A percentile compares a stretch with the other conserved stretches of the same genome.
Conservation (phyloP, 1,139 yeast species). For the Yamadazyma sp. region DNA sequence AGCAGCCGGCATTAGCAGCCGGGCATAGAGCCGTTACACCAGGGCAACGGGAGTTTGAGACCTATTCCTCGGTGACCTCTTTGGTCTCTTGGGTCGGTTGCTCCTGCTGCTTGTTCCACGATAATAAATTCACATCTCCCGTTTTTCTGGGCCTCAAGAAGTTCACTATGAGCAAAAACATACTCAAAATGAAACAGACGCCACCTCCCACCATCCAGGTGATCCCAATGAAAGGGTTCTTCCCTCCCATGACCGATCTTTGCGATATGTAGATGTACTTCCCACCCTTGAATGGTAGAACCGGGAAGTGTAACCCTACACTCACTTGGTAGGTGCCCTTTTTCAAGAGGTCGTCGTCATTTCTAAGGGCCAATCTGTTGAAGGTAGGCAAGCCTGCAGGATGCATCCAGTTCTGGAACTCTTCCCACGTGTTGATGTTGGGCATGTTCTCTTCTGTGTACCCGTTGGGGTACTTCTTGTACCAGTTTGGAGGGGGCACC, state of each 20-base stretch:
- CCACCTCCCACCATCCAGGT: constrained; percentile 95
- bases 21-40: too few species aligned
- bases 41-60: too few species aligned
- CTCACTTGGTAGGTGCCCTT: constrained; percentile 71
- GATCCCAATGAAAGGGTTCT: constrained; percentile 82
- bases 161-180: constrained; percentile 60
- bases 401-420: constrained; percentile 97
- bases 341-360: constrained; percentile 61
- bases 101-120: constrained; percentile 64
- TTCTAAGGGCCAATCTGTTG: constrained; percentile 77
- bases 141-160: constrained; percentile 67
- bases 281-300: constrained; percentile 75
- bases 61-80: too few species aligned
- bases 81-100: too few species aligned
- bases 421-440: constrained; percentile 55
- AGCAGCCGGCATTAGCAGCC: too few species aligned
- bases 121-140: constrained; percentile 70
- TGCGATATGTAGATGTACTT: constrained; percentile 81
- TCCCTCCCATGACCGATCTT: constrained; percentile 87
- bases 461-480: constrained; percentile 63
- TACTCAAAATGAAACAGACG: constrained; percentile 64
- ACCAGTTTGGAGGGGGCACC: constrained; percentile 82
- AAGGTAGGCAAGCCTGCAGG: constrained; percentile 88
- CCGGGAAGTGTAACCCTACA: constrained; percentile 88
- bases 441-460: constrained; percentile 67